Conservation (phyloP, 106 monocot genomes). For the Narthecium ossifragum region DNA sequence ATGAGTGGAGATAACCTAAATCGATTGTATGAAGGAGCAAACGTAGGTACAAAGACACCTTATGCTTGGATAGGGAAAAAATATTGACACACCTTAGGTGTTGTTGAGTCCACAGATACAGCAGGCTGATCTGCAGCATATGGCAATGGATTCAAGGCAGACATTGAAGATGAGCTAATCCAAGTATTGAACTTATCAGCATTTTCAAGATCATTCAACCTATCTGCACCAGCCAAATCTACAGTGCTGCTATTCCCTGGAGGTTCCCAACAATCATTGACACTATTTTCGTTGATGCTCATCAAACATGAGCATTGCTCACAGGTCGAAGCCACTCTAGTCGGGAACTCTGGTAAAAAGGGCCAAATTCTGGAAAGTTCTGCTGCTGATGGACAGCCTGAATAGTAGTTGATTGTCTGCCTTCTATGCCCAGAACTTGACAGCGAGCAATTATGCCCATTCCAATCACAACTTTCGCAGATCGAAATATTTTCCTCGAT, state of each 20-base stretch:
- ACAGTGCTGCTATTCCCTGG: constrained; percentile 21
- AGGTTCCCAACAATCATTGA: constrained; percentile 31
- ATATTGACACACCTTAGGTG: constrained; percentile 27
- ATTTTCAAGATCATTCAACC: constrained; percentile 30
- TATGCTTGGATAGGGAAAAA: no score
- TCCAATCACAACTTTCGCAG: constrained; percentile 85
- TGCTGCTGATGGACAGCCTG: constrained; percentile 75
- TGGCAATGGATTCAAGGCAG: constrained; percentile 17
- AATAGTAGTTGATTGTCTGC: constrained; percentile 64
- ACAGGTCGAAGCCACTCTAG: constrained; percentile 28
- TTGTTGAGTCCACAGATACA: constrained; percentile 15
- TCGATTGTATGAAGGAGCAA: no score
- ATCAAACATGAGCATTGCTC: constrained; percentile 48
- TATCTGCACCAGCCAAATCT: constrained; percentile 11
- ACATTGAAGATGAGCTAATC: constrained; percentile 48
- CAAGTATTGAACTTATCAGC: constrained; percentile 23
- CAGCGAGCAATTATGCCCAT: constrained; percentile 20
- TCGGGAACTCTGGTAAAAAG: constrained; percentile 46
- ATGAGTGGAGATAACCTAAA: no score
- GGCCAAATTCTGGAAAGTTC: constrained; percentile 84
- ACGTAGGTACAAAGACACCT: no score
- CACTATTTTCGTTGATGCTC: constrained; percentile 60
- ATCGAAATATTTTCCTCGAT: constrained; percentile 65
- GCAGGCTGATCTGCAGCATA: constrained; percentile 20
- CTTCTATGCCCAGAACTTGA: constrained; percentile 51